Evolutionary conservation across 306 rosid species (phyloP).

Genomic region (Cucurbita ficifolia): DNA sequence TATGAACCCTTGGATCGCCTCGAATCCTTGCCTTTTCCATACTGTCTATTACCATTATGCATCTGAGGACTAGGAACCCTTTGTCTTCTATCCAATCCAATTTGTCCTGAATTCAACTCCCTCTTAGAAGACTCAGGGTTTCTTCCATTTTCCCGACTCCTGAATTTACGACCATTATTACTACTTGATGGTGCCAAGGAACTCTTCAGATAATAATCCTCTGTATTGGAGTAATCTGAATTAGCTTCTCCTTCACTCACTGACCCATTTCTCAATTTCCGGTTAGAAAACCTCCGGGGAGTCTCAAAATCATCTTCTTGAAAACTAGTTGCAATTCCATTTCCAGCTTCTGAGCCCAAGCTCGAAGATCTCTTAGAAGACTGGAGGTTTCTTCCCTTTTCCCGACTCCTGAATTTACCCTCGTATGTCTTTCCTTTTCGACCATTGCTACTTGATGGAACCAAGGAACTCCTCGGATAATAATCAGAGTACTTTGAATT

Average conservation of each 20-base stretch:
- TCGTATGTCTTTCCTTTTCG: not conserved
- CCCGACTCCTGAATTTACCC: slow-evolving; percentile 17
- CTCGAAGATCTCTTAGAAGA: slow-evolving; percentile 15
- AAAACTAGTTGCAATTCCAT: not conserved
- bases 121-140: slow-evolving; percentile 18
- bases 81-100: slow-evolving; percentile 25
- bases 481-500: slow-evolving; percentile 9
- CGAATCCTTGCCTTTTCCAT: slow-evolving; percentile 16
- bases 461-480: slow-evolving; percentile 7
- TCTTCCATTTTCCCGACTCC: slow-evolving; percentile 21
- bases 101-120: slow-evolving; percentile 18
- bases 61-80: slow-evolving; percentile 13
- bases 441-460: not conserved
- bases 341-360: slow-evolving; percentile 11
- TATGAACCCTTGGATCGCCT: slow-evolving; percentile 12
- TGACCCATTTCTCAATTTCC: slow-evolving; percentile 11
- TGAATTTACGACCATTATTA: not conserved
- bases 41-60: slow-evolving; percentile 9
- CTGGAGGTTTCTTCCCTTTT: slow-evolving; percentile 18
- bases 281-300: not conserved
- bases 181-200: not conserved
- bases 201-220: slow-evolving; percentile 10
- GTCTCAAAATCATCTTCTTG: slow-evolving; percentile 7
- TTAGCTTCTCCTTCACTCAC: slow-evolving; percentile 8
- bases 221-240: slow-evolving; percentile 9